These are phyloP conservation scores for Coemansia sp. DNA, from an alignment of 371 early-diverging fungal species.

Conservation along the genomic window DNA sequence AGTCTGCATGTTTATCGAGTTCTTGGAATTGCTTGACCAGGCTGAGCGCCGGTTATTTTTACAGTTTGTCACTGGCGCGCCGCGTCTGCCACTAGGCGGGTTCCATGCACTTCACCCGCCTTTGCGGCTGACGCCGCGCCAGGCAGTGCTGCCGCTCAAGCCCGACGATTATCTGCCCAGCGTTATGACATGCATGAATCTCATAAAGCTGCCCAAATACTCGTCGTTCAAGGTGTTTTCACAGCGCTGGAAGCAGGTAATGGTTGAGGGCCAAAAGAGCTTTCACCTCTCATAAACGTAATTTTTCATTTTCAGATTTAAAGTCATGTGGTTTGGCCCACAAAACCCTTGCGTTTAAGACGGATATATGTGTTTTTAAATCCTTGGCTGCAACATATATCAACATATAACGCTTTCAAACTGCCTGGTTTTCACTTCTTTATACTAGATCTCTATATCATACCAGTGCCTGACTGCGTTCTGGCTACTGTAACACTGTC, in stretches of 20 bases:
- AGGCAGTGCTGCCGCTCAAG: slow-evolving; percentile 61
- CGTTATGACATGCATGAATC: slow-evolving; percentile 96
- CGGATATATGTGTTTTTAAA: too few species aligned
- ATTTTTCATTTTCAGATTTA: background rate
- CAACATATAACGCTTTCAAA: too few species aligned
- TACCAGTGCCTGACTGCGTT: too few species aligned
- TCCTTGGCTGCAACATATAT: too few species aligned
- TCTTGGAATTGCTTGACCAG: slow-evolving; percentile 63
- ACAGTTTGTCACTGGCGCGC: slow-evolving; percentile 90
- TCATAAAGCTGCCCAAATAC: slow-evolving; percentile 90
- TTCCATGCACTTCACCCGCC: slow-evolving; percentile 81
- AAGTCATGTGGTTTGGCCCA: slow-evolving; percentile 16
- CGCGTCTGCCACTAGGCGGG: slow-evolving; percentile 83
- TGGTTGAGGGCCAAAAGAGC: slow-evolving; percentile 83
- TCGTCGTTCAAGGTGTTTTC: slow-evolving; percentile 66
- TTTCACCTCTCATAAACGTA: slow-evolving; percentile 70
- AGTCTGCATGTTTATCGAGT: slow-evolving; percentile 63
- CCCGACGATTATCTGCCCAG: slow-evolving; percentile 86
- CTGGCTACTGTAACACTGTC: too few species aligned
- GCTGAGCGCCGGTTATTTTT: slow-evolving; percentile 77
- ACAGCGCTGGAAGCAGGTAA: slow-evolving; percentile 66
- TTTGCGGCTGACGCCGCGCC: slow-evolving; percentile 85
- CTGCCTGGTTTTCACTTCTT: too few species aligned
- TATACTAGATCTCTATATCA: too few species aligned
- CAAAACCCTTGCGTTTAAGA: background rate